Conservation (phyloP, 2,329 filamentous ascomycete species). For the Pseudofabraea citricarpa region DNA sequence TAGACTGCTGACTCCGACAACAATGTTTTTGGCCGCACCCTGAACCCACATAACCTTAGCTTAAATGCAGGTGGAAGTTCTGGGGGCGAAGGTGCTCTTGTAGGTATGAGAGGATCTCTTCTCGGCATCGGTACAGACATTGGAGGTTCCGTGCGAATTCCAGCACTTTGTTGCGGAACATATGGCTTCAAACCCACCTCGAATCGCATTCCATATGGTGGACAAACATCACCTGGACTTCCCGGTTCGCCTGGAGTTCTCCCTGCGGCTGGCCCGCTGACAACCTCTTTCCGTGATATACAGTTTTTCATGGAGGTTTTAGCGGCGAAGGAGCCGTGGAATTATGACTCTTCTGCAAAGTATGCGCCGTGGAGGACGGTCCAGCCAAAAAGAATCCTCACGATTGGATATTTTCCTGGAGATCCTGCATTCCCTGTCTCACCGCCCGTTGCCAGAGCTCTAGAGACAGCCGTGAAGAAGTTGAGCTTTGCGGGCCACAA, state of each 20-base stretch:
- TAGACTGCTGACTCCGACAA: conserved; percentile 30
- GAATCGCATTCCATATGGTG: conserved; percentile 13
- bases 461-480: conserved; percentile 34
- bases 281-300: conserved; percentile 34
- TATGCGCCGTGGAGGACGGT: conserved; percentile 41
- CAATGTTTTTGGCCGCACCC: conserved; percentile 70
- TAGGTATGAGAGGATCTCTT: conserved; percentile 15
- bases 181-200: conserved; percentile 32
- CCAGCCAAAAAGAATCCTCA: conserved; percentile 25
- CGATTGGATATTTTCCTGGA: conserved; percentile 43
- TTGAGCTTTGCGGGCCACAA: conserved; percentile 40
- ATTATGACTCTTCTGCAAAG: conserved; percentile 35
- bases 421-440: conserved; percentile 44
- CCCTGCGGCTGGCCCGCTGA: conserved; percentile 38
- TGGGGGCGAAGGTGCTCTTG: conserved; percentile 16
- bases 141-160: conserved; percentile 17
- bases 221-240: conserved; percentile 5
- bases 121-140: conserved; percentile 19
- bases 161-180: conserved; percentile 40
- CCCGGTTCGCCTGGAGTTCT: conserved; percentile 23
- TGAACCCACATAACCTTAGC: conserved; percentile 71
- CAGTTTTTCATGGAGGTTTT: conserved; percentile 37
- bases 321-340: conserved; percentile 36
- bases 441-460: conserved; percentile 41
- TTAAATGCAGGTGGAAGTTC: conserved; percentile 88